phyloP scores from a whole-genome alignment of 2,329 filamentous ascomycete genomes.

The Celoporthe dispersa region DNA sequence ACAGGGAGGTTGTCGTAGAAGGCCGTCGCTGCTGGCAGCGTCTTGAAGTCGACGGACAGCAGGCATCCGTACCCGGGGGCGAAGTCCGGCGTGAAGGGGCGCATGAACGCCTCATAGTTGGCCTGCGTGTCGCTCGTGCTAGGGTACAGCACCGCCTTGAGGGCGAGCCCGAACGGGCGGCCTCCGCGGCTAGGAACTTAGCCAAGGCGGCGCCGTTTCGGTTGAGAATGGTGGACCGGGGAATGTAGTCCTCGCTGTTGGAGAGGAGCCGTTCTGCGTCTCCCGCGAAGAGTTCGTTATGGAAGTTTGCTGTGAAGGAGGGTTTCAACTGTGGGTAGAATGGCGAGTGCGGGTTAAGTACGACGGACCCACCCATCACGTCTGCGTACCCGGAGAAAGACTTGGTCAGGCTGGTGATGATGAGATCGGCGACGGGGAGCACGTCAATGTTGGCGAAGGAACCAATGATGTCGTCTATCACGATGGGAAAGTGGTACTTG shows the following conservation, averaged over 20 bases:
- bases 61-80: constrained; percentile 60
- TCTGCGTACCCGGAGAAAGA: constrained; percentile 61
- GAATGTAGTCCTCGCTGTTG: constrained; percentile 56
- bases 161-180: constrained; percentile 42
- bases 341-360: constrained; percentile 52
- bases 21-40: constrained; percentile 43
- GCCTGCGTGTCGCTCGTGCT: constrained; percentile 40
- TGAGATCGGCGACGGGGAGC: constrained; percentile 50
- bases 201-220: constrained; percentile 58
- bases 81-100: constrained; percentile 48
- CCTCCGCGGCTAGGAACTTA: constrained; percentile 46
- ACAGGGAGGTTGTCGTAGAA: constrained; percentile 57
- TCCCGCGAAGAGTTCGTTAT: constrained; percentile 51
- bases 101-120: constrained; percentile 43
- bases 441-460: constrained; percentile 56
- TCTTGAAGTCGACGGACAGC: constrained; percentile 54
- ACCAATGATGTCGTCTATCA: constrained; percentile 55
- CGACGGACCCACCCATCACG: constrained; percentile 56
- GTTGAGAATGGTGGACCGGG: constrained; percentile 58
- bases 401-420: constrained; percentile 61
- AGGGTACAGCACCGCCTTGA: constrained; percentile 52
- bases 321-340: constrained; percentile 45
- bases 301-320: constrained; percentile 37
- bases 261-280: constrained; percentile 52
- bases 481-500: constrained; percentile 49